A percentile compares a stretch with the other conserved stretches of the same genome.
These are phyloP conservation scores for Rhynchosporium graminicola DNA, from an alignment of 2,329 filamentous ascomycete species.

Conservation along the genomic window DNA sequence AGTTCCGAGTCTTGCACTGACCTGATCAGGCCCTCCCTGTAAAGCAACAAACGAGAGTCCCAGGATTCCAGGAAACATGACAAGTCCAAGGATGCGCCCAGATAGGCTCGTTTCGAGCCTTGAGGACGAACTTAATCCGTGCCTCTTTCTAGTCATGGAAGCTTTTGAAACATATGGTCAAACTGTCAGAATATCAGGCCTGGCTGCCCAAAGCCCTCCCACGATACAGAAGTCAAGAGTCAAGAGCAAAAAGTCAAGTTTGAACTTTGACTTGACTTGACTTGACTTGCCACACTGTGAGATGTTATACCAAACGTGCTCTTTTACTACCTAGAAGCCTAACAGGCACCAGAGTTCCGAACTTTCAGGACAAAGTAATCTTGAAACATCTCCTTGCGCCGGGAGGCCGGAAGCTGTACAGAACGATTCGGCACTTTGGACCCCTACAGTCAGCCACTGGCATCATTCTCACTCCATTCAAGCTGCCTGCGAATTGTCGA, in stretches of 20 bases:
- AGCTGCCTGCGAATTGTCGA: not conserved
- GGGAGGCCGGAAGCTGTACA: constrained; percentile 8
- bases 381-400: not conserved
- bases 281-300: not conserved
- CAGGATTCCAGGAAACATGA: not conserved
- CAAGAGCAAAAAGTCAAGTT: not conserved
- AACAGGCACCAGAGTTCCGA: not conserved
- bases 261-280: too few relatives aligned
- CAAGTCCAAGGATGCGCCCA: not conserved
- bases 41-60: not conserved
- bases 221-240: not conserved
- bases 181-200: not conserved
- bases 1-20: not conserved
- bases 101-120: constrained; percentile 7
- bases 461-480: constrained; percentile 13
- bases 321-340: too few relatives aligned
- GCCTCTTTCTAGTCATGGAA: constrained; percentile 8
- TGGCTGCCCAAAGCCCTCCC: not conserved
- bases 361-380: not conserved
- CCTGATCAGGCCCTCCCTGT: not conserved
- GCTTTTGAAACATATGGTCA: constrained; percentile 12
- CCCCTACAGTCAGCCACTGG: constrained; percentile 12
- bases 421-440: constrained; percentile 5
- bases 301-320: not conserved
- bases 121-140: constrained; percentile 9